A percentile compares a stretch with the other conserved stretches of the same genome.
Evolutionary conservation across 2,329 filamentous ascomycete genomes (phyloP).

Genomic region (Cladosporium halotolerans): DNA sequence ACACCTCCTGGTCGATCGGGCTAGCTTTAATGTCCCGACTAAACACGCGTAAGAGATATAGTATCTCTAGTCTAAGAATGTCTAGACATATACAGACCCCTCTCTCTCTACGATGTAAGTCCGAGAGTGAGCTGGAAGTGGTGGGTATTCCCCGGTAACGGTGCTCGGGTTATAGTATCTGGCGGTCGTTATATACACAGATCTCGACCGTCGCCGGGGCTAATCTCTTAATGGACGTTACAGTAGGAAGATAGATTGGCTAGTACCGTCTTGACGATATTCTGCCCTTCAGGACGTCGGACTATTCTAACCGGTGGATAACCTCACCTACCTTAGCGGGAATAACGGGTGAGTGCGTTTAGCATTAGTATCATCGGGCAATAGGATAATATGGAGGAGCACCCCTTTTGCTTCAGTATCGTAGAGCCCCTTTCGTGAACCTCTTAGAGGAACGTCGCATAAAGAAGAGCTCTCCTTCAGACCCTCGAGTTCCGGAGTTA

Average conservation of each 20-base stretch:
- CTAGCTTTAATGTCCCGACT: background rate
- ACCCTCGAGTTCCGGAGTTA: background rate
- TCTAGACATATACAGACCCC: background rate
- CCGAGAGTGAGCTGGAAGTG: too few relatives aligned
- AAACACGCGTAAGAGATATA: background rate
- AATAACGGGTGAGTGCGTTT: background rate
- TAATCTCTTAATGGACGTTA: background rate
- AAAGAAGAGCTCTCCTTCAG: background rate
- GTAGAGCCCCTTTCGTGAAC: background rate
- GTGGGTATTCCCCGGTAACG: background rate
- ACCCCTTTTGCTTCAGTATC: slow-evolving; percentile 6
- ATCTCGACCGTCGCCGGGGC: background rate
- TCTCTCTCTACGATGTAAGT: background rate
- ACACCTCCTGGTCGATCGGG: background rate
- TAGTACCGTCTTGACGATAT: background rate
- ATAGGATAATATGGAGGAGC: background rate
- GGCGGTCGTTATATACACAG: background rate
- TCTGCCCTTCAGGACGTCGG: background rate
- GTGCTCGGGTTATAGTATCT: background rate
- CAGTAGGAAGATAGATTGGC: background rate
- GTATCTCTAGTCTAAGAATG: background rate
- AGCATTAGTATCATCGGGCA: background rate
- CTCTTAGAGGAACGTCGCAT: background rate
- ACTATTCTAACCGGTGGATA: slow-evolving; percentile 1
- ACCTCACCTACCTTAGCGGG: slow-evolving; percentile 1